phyloP scores from a whole-genome alignment of 345 rosid genomes.

The Rhizophora apiculata region DNA sequence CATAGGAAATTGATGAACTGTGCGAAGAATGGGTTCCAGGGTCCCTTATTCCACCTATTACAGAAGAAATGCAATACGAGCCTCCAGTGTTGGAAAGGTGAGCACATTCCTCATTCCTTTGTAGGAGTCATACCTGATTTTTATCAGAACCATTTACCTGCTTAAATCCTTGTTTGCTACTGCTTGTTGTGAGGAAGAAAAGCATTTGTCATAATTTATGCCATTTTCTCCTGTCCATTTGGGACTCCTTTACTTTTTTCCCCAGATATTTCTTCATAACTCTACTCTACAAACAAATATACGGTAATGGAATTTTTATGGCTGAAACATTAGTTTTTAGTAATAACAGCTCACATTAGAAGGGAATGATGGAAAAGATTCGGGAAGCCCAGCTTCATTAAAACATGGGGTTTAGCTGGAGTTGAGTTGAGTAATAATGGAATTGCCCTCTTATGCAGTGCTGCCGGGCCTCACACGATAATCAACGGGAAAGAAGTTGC shows the following conservation, averaged over 20 bases:
- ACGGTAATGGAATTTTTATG: no score
- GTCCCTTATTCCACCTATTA: constrained; percentile 76
- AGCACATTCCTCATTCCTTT: constrained; percentile 6
- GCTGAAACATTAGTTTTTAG: no score
- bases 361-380: no score
- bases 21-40: constrained; percentile 97
- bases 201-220: no score
- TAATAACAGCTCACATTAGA: no score
- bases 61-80: constrained; percentile 60
- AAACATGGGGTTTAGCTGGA: neutral
- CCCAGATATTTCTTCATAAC: no score
- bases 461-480: constrained; percentile 80
- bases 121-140: neutral
- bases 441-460: constrained; percentile 44
- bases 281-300: no score
- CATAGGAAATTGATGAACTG: constrained; percentile 92
- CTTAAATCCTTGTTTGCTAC: neutral
- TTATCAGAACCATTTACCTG: constrained; percentile 7
- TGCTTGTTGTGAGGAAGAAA: no score
- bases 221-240: no score
- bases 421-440: neutral
- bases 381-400: no score
- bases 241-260: no score
- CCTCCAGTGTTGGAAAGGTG: constrained; percentile 90
- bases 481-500: constrained; percentile 85